A percentile compares a stretch with the other conserved stretches of the same genome.
phyloP scores from a whole-genome alignment of 495 filamentous ascomycete genomes.

The Aspergillus mulundensis region DNA sequence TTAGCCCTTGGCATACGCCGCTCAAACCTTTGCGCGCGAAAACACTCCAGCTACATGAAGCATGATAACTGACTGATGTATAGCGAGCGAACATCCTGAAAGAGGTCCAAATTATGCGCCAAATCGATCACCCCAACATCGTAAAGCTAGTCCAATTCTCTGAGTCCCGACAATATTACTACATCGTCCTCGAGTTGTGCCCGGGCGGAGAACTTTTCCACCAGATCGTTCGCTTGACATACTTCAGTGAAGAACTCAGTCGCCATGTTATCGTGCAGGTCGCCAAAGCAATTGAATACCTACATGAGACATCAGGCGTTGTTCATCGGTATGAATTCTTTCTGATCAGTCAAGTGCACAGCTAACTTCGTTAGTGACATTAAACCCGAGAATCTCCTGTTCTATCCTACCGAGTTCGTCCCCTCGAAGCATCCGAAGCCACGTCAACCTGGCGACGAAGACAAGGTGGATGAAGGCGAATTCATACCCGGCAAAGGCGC shows the following conservation, averaged over 20 bases:
- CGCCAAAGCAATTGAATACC: constrained; percentile 85
- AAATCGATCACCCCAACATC: constrained; percentile 92
- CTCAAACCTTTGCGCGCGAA: neutral
- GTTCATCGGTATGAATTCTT: constrained; percentile 80
- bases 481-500: constrained; percentile 77
- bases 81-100: constrained; percentile 96
- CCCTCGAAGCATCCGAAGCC: constrained; percentile 78
- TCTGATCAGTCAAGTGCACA: neutral
- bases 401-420: constrained; percentile 77
- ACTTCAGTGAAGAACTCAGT: constrained; percentile 94
- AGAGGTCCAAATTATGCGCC: constrained; percentile 98
- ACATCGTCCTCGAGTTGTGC: constrained; percentile 92
- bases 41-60: neutral
- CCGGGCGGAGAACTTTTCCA: constrained; percentile 97
- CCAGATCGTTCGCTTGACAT: constrained; percentile 96
- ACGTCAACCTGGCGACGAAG: constrained; percentile 80
- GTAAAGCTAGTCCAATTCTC: constrained; percentile 89
- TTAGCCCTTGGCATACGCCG: neutral
- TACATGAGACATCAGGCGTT: constrained; percentile 91
- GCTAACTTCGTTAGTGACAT: constrained; percentile 67
- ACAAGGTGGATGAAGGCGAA: constrained; percentile 95
- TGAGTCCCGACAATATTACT: constrained; percentile 93
- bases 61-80: constrained; percentile 12
- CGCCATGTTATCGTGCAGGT: constrained; percentile 94
- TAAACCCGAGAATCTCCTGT: constrained; percentile 96